Conservation (phyloP, 2,329 filamentous ascomycete species). For the Xylariaceae sp. region DNA sequence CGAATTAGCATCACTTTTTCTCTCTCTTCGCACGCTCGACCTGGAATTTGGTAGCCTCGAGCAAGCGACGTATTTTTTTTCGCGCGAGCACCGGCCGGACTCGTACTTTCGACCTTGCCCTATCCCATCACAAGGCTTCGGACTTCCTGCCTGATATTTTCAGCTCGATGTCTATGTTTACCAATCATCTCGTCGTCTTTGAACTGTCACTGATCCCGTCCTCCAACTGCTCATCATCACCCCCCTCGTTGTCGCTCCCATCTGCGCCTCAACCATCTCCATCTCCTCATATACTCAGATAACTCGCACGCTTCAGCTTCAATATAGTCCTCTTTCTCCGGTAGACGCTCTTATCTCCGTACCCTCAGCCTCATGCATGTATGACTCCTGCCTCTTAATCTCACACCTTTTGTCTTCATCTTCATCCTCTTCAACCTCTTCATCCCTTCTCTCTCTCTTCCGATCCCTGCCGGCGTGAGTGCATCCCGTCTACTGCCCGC, state of each 20-base stretch:
- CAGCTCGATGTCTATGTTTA: not conserved
- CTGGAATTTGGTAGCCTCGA: not conserved
- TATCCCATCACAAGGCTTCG: not conserved
- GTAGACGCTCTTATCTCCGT: not conserved
- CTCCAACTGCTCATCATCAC: not conserved
- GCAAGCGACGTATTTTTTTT: not conserved
- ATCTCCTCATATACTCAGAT: not conserved
- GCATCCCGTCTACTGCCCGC: not conserved
- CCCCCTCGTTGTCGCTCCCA: not conserved
- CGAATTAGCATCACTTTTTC: conserved; percentile 3
- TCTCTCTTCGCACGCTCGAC: not conserved
- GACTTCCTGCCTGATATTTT: not conserved
- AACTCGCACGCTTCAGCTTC: not conserved
- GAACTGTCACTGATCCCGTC: too few species aligned
- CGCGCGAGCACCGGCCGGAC: too few species aligned
- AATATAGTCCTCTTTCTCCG: not conserved
- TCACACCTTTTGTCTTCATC: too few species aligned
- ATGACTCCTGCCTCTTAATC: not conserved
- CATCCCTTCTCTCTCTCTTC: not conserved
- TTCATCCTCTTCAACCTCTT: not conserved
- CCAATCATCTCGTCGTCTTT: not conserved
- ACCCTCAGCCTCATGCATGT: not conserved
- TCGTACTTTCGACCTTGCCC: not conserved
- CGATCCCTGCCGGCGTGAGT: not conserved
- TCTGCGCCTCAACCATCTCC: not conserved